Evolutionary conservation across 768 basidiomycete species (phyloP), one percentile per base, ranked within the genome.

Genomic region (Suillus clintonianus): DNA sequence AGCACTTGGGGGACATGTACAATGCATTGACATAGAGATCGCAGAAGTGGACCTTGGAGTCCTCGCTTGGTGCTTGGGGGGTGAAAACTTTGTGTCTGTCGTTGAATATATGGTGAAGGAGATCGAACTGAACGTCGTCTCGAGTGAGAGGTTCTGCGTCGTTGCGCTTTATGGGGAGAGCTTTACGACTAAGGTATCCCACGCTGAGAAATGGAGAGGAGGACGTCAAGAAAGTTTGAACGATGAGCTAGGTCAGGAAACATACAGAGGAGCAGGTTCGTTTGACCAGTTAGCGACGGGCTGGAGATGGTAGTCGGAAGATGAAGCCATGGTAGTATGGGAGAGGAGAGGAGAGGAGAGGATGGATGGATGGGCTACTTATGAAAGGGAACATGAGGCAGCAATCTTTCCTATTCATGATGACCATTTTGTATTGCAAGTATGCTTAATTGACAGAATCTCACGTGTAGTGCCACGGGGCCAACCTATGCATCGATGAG

Each of bases 81-180:
- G 91, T 90, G 77, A 95, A 97, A 67, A 87, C 89, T 57, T 81
- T 76, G 14, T 81, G 84, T 53, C 77, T 77, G 75, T 95, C 86
- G 66, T 83, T 81, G 77, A 97, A 97, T 71, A 96, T 87, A 77
- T 86, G 82, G 69, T 89, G 74, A 62, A 97, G 86, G 55, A 95
- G 84, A 79, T 95, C 92, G 76, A 86, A 94, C 78, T 95, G 92
- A 59, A 95, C 86, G 76, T 95, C 94, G 74, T 89, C 86, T 50
- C 93, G 86, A 27, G 89, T 89, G 66, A 95, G 82, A 60, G 91
- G 89, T 70, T 93, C 91, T 14, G 90, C 92, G 72, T 94, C 92
- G 70, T 84, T 85, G 69, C 89, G 87, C 78, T 92, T 92, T 76
- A 92, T 92, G 59, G 91, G 89, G 63, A 91, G 80, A 41, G 88